A percentile compares a stretch with the other conserved stretches of the same genome.
Conservation (phyloP, 805 yeast genomes). For the Torulaspora delbrueckii region DNA sequence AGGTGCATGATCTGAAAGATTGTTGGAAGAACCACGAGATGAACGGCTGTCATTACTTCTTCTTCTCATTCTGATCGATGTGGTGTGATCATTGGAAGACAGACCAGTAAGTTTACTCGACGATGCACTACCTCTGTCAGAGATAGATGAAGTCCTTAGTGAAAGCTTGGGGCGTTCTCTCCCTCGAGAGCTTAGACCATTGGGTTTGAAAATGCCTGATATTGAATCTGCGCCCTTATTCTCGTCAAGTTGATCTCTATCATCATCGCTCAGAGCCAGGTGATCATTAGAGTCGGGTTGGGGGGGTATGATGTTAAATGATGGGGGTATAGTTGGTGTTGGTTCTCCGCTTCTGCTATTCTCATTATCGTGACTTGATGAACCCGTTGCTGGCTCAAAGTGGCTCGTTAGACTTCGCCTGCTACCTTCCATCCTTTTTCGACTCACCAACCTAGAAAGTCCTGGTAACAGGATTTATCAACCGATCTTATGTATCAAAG, state of each 20-base stretch:
- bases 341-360: slow-evolving; percentile 1
- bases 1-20: slow-evolving; percentile 16
- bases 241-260: background rate
- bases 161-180: slow-evolving; percentile 17
- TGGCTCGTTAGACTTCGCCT: slow-evolving; percentile 22
- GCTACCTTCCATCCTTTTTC: slow-evolving; percentile 11
- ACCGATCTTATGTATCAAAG: background rate
- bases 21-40: slow-evolving; percentile 5
- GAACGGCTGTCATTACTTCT: slow-evolving; percentile 12
- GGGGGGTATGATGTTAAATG: slow-evolving; percentile 22
- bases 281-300: slow-evolving; percentile 3
- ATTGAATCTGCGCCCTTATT: slow-evolving; percentile 6
- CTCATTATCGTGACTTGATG: background rate
- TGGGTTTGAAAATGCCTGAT: slow-evolving; percentile 15
- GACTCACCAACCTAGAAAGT: background rate
- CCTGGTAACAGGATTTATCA: background rate
- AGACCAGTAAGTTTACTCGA: background rate
- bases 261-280: background rate
- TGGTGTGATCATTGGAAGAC: slow-evolving; percentile 6
- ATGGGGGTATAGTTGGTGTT: slow-evolving; percentile 15
- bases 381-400: slow-evolving; percentile 15
- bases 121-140: background rate
- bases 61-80: slow-evolving; percentile 10
- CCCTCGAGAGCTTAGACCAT: background rate
- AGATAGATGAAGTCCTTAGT: slow-evolving; percentile 11